phyloP scores from a whole-genome alignment of 768 basidiomycete species.

The Russula earlei region DNA sequence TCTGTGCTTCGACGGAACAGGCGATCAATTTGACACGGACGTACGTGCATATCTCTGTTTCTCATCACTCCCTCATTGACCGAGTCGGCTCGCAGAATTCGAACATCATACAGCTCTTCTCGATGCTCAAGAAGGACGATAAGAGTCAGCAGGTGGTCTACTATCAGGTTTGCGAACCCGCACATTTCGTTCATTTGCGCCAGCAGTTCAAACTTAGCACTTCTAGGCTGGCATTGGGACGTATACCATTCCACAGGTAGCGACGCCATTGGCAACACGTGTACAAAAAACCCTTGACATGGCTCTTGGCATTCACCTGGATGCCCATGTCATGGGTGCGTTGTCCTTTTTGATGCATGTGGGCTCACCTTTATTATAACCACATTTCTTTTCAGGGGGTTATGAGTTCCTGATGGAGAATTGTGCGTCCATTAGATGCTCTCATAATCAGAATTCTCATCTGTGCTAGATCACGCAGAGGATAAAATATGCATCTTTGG shows the following conservation, averaged over 20 bases:
- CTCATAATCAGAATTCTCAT: neutral
- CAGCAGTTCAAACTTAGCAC: neutral
- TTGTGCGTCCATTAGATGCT: constrained; percentile 32
- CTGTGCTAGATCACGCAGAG: constrained; percentile 43
- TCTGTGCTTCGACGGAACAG: constrained; percentile 60
- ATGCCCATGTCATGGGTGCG: constrained; percentile 64
- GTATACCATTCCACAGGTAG: constrained; percentile 26
- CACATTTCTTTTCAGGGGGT: constrained; percentile 36
- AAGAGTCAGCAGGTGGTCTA: constrained; percentile 56
- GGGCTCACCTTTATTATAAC: neutral
- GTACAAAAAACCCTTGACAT: constrained; percentile 46
- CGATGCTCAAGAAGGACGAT: constrained; percentile 62
- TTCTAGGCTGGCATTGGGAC: constrained; percentile 61
- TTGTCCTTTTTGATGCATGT: neutral
- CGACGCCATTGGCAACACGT: constrained; percentile 43
- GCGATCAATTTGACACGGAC: constrained; percentile 59
- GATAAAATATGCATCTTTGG: constrained; percentile 76
- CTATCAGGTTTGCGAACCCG: constrained; percentile 44
- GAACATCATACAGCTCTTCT: constrained; percentile 60
- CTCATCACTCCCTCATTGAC: neutral
- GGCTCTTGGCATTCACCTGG: constrained; percentile 51
- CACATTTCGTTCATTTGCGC: neutral
- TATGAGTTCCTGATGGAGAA: constrained; percentile 77
- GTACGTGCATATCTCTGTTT: constrained; percentile 29
- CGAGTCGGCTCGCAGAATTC: constrained; percentile 45